phyloP scores from a whole-genome alignment of 2,329 filamentous ascomycete genomes.

The Claviceps spartinae region DNA sequence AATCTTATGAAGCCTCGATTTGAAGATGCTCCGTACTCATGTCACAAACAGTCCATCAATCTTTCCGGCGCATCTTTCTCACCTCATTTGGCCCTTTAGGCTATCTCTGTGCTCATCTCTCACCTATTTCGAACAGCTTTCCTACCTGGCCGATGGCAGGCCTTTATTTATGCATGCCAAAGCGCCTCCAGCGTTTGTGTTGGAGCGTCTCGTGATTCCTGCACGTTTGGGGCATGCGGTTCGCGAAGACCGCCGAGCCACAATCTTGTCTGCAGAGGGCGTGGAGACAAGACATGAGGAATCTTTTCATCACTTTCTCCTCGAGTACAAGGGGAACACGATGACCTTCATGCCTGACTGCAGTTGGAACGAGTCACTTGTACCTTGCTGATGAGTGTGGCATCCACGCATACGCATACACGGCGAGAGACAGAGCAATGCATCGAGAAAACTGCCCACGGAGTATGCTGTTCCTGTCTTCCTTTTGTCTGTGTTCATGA shows the following conservation, averaged over 20 bases:
- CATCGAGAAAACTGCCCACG: neutral
- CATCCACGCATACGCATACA: neutral
- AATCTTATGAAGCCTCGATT: neutral
- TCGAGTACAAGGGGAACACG: neutral
- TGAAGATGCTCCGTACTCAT: neutral
- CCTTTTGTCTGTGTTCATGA: neutral
- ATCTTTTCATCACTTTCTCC: neutral
- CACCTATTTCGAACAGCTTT: neutral
- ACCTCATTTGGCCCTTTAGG: neutral
- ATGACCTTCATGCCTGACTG: neutral
- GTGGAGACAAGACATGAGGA: neutral
- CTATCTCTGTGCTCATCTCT: no score
- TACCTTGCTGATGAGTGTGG: neutral
- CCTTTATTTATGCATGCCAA: neutral
- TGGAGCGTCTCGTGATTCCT: neutral
- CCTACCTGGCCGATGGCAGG: neutral
- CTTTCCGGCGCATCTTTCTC: neutral
- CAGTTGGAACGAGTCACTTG: neutral
- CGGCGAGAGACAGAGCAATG: neutral
- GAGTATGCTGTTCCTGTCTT: neutral
- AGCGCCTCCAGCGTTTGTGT: neutral
- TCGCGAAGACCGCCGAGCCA: no score
- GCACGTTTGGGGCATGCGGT: neutral
- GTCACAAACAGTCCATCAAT: no score
- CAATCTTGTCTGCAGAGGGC: neutral